phyloP scores from a whole-genome alignment of 306 rosid genomes.

The Parietaria judaica region DNA sequence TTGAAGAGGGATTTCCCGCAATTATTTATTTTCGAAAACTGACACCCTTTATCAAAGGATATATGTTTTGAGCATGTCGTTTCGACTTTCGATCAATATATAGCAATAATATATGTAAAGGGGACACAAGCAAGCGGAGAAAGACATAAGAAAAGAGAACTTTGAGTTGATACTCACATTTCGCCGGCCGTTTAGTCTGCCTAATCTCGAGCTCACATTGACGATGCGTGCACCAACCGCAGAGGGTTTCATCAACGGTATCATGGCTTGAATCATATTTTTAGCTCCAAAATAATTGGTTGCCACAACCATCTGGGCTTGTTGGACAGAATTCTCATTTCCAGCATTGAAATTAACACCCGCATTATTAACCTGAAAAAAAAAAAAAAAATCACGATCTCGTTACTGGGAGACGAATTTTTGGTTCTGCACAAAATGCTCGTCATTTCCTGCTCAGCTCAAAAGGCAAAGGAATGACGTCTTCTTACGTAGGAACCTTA shows the following conservation, averaged over 20 bases:
- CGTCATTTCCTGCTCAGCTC: background rate
- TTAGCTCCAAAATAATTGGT: conserved; percentile 78
- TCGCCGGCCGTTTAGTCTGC: conserved; percentile 66
- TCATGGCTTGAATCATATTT: conserved; percentile 66
- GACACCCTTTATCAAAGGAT: too few species aligned
- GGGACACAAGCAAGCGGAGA: too few species aligned
- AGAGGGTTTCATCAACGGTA: conserved; percentile 79
- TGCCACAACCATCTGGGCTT: conserved; percentile 48
- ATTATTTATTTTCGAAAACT: too few species aligned
- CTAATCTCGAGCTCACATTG: conserved; percentile 79
- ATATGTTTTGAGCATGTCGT: too few species aligned
- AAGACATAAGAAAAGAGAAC: too few species aligned
- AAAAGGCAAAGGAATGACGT: background rate
- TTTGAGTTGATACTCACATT: conserved; percentile 39
- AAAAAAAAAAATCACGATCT: background rate
- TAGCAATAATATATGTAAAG: too few species aligned
- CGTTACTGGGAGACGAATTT: too few species aligned
- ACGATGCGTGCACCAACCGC: conserved; percentile 64
- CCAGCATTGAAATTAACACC: conserved; percentile 88
- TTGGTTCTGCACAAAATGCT: background rate
- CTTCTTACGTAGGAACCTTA: background rate
- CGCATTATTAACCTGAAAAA: conserved; percentile 71
- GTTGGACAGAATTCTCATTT: conserved; percentile 59
- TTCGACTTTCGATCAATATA: too few species aligned
- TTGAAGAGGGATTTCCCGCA: too few species aligned